These are phyloP conservation scores for Rubia peregrina DNA, from an alignment of 305 asterid species.

Conservation along the genomic window DNA sequence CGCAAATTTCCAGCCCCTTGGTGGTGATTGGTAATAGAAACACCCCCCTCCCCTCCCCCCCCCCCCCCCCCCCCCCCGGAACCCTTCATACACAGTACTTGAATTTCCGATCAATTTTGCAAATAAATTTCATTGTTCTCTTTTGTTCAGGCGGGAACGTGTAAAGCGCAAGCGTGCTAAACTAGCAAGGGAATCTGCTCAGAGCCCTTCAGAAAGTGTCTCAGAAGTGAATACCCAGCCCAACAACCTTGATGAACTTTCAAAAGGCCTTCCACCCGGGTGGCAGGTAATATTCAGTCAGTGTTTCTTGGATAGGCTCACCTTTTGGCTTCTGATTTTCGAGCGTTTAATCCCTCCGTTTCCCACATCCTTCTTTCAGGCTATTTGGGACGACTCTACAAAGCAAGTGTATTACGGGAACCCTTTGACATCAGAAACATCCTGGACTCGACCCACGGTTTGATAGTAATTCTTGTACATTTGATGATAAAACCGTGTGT, in stretches of 20 bases:
- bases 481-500: not conserved
- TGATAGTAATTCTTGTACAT: slow-evolving; percentile 18
- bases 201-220: slow-evolving; percentile 30
- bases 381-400: slow-evolving; percentile 74
- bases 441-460: slow-evolving; percentile 70
- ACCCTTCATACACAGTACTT: not conserved
- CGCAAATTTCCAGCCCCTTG: slow-evolving; percentile 96
- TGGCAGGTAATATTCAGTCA: slow-evolving; percentile 68
- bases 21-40: slow-evolving; percentile 82
- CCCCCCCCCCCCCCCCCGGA: no score
- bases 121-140: not conserved
- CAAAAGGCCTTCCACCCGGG: slow-evolving; percentile 78
- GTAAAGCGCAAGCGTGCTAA: slow-evolving; percentile 82
- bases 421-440: slow-evolving; percentile 60
- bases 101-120: not conserved
- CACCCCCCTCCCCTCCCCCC: no score
- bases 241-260: slow-evolving; percentile 43
- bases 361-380: slow-evolving; percentile 33
- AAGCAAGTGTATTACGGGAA: slow-evolving; percentile 82
- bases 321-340: not conserved
- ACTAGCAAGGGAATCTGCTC: slow-evolving; percentile 41
- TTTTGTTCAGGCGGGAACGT: slow-evolving; percentile 78
- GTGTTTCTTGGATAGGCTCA: not conserved
- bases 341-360: not conserved
- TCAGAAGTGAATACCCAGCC: slow-evolving; percentile 38